A percentile compares a stretch with the other conserved stretches of the same genome.
phyloP scores from a whole-genome alignment of 768 basidiomycete genomes.

The Tricholoma sp. region DNA sequence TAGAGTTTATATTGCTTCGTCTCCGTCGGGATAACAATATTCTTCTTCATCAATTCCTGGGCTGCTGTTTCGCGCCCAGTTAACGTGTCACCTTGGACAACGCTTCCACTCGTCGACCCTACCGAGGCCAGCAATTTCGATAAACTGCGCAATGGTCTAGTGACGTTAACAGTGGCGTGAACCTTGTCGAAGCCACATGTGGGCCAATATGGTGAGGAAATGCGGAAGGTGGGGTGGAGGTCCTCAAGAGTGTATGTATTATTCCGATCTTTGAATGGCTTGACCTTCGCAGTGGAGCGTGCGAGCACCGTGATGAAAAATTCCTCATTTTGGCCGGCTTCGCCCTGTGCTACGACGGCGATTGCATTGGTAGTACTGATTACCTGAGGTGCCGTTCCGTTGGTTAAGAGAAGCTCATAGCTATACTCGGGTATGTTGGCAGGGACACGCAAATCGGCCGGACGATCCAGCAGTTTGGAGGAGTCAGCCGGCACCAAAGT shows the following conservation, averaged over 20 bases:
- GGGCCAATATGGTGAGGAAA: background rate
- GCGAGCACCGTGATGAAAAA: background rate
- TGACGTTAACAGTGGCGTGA: background rate
- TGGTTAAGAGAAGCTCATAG: background rate
- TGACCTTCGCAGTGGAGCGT: background rate
- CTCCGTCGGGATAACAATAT: background rate
- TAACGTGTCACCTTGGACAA: background rate
- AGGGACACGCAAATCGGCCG: background rate
- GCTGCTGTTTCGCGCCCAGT: background rate
- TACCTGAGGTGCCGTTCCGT: background rate
- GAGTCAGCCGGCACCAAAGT: background rate
- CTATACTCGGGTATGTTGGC: background rate
- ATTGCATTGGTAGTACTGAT: background rate
- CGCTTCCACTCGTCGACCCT: background rate
- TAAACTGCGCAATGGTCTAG: background rate
- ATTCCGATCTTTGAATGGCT: background rate
- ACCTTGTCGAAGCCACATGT: background rate
- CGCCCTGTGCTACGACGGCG: background rate
- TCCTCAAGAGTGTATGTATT: background rate
- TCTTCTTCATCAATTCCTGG: background rate
- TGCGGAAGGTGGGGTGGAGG: background rate
- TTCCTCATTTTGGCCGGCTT: background rate
- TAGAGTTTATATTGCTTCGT: background rate
- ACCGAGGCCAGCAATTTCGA: background rate
- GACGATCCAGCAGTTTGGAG: background rate